A percentile compares a stretch with the other conserved stretches of the same genome.
These are phyloP conservation scores for Psilocybe mexicana DNA, from an alignment of 1,284 basidiomycete species.

Conservation along the genomic window DNA sequence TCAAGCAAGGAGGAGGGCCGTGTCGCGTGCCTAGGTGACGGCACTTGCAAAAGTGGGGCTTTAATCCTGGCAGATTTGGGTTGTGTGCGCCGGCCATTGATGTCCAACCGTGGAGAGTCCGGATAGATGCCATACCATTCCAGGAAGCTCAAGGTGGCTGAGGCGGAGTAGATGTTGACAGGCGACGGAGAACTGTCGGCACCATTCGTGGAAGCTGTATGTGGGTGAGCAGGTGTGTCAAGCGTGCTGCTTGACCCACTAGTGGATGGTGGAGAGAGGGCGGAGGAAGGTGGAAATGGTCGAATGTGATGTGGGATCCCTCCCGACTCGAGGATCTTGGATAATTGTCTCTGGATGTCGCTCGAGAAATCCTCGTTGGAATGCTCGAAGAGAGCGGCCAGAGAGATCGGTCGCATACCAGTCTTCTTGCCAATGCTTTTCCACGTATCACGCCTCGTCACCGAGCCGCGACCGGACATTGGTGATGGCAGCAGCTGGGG, in stretches of 20 bases:
- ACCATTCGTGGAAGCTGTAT: constrained; percentile 19
- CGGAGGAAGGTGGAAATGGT: constrained; percentile 21
- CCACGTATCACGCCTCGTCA: constrained; percentile 15
- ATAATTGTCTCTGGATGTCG: constrained; percentile 32
- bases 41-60: constrained; percentile 18
- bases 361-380: constrained; percentile 28
- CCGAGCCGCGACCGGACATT: constrained; percentile 7
- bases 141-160: constrained; percentile 40
- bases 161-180: constrained; percentile 32
- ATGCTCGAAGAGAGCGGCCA: constrained; percentile 29
- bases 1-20: constrained; percentile 20
- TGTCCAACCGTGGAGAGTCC: constrained; percentile 30
- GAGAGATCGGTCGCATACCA: constrained; percentile 30
- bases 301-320: constrained; percentile 25
- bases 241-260: constrained; percentile 18
- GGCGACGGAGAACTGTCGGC: constrained; percentile 23
- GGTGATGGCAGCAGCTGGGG: constrained; percentile 22
- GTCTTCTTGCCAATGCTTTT: constrained; percentile 22
- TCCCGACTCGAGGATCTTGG: constrained; percentile 30
- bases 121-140: constrained; percentile 38
- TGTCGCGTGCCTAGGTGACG: constrained; percentile 18
- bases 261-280: constrained; percentile 25
- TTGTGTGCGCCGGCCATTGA: constrained; percentile 19
- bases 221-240: constrained; percentile 16
- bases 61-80: constrained; percentile 21